Conservation (phyloP, 2,329 filamentous ascomycete genomes). For the Sclerotinia sclerotiorum region DNA sequence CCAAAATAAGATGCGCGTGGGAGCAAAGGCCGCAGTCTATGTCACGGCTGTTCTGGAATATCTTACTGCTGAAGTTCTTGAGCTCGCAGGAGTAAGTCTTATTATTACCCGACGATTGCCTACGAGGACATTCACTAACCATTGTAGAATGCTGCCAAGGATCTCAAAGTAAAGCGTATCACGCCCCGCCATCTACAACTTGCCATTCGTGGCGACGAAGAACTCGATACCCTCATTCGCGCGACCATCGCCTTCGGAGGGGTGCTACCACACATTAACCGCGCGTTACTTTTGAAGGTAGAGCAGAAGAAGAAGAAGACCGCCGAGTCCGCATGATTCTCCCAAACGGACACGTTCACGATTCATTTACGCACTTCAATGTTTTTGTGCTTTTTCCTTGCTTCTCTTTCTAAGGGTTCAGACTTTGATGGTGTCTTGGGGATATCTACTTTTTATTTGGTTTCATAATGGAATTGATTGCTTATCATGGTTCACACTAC, state of each 20-base stretch:
- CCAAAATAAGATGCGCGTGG: slow-evolving; percentile 99
- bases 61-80: slow-evolving; percentile 94
- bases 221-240: slow-evolving; percentile 94
- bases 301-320: slow-evolving; percentile 92
- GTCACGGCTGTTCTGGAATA: slow-evolving; percentile 98
- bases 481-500: slow-evolving; percentile 19
- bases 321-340: slow-evolving; percentile 40
- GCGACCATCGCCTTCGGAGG: slow-evolving; percentile 98
- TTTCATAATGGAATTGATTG: slow-evolving; percentile 22
- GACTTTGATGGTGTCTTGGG: slow-evolving; percentile 23
- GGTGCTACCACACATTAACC: slow-evolving; percentile 98
- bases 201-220: slow-evolving; percentile 96
- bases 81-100: slow-evolving; percentile 79
- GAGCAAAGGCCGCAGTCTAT: slow-evolving; percentile 97
- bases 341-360: slow-evolving; percentile 1
- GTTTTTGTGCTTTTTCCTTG: slow-evolving; percentile 17
- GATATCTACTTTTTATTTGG: slow-evolving; percentile 22
- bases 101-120: slow-evolving; percentile 16
- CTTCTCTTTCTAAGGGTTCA: slow-evolving; percentile 20
- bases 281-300: slow-evolving; percentile 90
- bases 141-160: slow-evolving; percentile 86
- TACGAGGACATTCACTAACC: slow-evolving; percentile 26
- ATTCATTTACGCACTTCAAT: slow-evolving; percentile 10
- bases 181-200: slow-evolving; percentile 96
- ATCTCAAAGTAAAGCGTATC: slow-evolving; percentile 99